Percentiles rank a stretch among this genome's conserved stretches.
These are phyloP conservation scores for Fusarium denticulatum DNA, from an alignment of 2,329 filamentous ascomycete genomes.

Conservation along the genomic window DNA sequence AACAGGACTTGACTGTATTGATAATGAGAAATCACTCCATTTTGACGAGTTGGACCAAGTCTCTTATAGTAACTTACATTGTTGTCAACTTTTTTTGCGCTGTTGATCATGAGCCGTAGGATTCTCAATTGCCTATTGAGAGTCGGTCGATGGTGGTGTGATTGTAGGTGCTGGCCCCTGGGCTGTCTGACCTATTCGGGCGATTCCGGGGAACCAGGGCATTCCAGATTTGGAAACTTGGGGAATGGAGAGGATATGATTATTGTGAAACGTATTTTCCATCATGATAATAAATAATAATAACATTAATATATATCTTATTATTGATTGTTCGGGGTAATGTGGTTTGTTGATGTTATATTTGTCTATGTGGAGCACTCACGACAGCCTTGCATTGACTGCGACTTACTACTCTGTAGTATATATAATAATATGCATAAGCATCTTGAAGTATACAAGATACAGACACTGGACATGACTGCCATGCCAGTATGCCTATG, in stretches of 20 bases:
- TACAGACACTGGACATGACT: neutral
- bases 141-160: slow-evolving; percentile 40
- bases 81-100: neutral
- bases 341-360: neutral
- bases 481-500: neutral
- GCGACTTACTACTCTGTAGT: neutral
- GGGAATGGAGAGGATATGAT: neutral
- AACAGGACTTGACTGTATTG: neutral
- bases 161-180: slow-evolving; percentile 28
- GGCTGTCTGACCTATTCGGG: slow-evolving; percentile 38
- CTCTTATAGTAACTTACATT: slow-evolving; percentile 24
- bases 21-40: slow-evolving; percentile 25
- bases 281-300: too few species aligned
- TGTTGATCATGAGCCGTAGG: slow-evolving; percentile 21
- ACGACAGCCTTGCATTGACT: neutral
- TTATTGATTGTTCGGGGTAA: neutral
- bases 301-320: neutral
- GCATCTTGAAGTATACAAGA: neutral
- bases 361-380: slow-evolving; percentile 1
- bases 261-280: neutral
- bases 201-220: slow-evolving; percentile 31
- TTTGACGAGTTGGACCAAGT: slow-evolving; percentile 5
- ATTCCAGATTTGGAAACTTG: slow-evolving; percentile 11
- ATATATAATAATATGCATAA: neutral
- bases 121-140: slow-evolving; percentile 16